A percentile compares a stretch with the other conserved stretches of the same genome.
Evolutionary conservation across 345 rosid genomes (phyloP).

Genomic region (Nasturtium officinale): DNA sequence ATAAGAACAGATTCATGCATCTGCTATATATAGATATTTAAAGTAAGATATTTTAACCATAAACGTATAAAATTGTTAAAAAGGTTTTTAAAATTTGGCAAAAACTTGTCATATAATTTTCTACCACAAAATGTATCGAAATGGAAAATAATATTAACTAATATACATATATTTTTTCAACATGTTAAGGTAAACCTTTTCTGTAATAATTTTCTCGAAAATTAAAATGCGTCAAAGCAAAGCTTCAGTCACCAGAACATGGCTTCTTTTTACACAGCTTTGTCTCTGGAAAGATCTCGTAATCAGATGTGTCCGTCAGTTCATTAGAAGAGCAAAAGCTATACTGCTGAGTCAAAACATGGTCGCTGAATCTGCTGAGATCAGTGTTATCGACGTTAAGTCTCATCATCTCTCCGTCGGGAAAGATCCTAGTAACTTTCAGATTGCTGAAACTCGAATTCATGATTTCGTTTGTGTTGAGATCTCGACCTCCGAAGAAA

Average conservation of each 20-base stretch:
- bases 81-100: neutral
- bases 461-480: slow-evolving; percentile 34
- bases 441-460: slow-evolving; percentile 30
- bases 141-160: neutral
- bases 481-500: slow-evolving; percentile 26
- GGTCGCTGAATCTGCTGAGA: slow-evolving; percentile 33
- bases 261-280: slow-evolving; percentile 38
- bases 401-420: slow-evolving; percentile 26
- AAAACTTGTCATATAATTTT: neutral
- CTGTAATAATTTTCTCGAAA: neutral
- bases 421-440: slow-evolving; percentile 33
- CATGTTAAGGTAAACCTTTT: neutral
- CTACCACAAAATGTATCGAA: neutral
- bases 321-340: slow-evolving; percentile 32
- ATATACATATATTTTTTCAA: slow-evolving; percentile 4
- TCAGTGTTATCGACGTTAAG: slow-evolving; percentile 34
- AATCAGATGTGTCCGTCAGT: slow-evolving; percentile 26
- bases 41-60: neutral
- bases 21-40: slow-evolving; percentile 5
- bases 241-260: slow-evolving; percentile 36
- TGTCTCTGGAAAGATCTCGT: slow-evolving; percentile 34
- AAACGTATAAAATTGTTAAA: neutral
- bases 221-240: slow-evolving; percentile 39
- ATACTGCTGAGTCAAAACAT: slow-evolving; percentile 33
- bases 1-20: slow-evolving; percentile 2